These are phyloP conservation scores for Castanopsis chinensis DNA, from an alignment of 306 rosid species.

Conservation along the genomic window DNA sequence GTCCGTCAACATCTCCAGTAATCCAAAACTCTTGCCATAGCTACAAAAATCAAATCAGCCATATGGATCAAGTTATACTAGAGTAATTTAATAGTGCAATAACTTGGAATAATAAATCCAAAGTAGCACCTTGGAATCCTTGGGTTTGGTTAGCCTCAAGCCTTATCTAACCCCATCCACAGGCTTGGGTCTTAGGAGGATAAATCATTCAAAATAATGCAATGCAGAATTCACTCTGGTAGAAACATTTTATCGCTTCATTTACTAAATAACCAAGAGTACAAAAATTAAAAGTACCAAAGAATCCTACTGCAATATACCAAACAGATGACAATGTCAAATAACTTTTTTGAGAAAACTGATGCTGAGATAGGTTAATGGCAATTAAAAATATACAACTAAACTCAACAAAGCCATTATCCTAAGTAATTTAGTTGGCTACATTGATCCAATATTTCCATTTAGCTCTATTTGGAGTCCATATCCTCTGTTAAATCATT, in stretches of 20 bases:
- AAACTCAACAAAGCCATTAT: not conserved
- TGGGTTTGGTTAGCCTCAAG: not conserved
- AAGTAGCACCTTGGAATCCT: not conserved
- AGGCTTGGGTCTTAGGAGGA: no score
- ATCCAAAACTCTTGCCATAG: slow-evolving; percentile 99
- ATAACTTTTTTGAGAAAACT: not conserved
- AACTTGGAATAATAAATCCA: not conserved
- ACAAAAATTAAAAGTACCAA: not conserved
- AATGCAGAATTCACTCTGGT: not conserved
- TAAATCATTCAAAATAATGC: not conserved
- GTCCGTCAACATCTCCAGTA: slow-evolving; percentile 95
- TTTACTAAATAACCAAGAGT: not conserved
- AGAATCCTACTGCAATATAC: not conserved
- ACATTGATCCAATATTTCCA: no score
- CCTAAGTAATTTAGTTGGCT: not conserved
- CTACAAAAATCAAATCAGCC: slow-evolving; percentile 40
- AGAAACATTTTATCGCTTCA: not conserved
- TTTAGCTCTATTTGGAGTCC: not conserved
- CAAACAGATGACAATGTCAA: not conserved
- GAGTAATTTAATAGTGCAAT: not conserved
- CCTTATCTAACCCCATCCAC: no score
- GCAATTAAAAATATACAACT: not conserved
- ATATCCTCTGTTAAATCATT: not conserved
- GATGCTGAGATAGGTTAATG: not conserved
- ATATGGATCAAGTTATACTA: slow-evolving; percentile 20